Base-by-base conservation (phyloP, 768 basidiomycete species). In the Trametes maxima region DNA sequence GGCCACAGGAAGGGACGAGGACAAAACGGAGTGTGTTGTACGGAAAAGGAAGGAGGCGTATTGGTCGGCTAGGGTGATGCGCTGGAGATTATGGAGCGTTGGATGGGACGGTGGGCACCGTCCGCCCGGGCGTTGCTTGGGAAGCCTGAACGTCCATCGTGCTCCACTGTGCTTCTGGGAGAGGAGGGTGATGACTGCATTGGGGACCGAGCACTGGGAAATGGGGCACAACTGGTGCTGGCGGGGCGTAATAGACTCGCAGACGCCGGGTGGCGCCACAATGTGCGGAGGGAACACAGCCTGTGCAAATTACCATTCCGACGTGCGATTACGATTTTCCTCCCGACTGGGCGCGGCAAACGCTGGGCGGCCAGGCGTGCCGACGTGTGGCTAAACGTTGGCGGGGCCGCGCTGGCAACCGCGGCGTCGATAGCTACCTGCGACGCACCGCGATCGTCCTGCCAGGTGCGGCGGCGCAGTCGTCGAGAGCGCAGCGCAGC, bases 111-210 rank as follows among this genome's bases (percentile, higher is more conserved):
- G 52, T 40, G 45, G 47, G 51, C 44, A 37, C 4, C 39, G 39
- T 40, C 39, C 28, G 28, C 28, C 28, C 50, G 57, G 51, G 43
- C 45, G 37, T 24, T 42, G 40, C 39, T 45, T 45, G 59, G 48
- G 48, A 48, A 59, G 39, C 35, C 28, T 36, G 45, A 62, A 62
- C 48, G 54, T 56, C 36, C 36, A 54, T 49, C 25, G 47, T 24
- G 54, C 54, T 54, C 48, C 60, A 61, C 54, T 8, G 28, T 3
- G 24, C 45, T 35, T 40, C 52, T 48, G n/a, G 39, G 21, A 24
- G n/a, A 46, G n/a, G 46, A 43, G 51, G 59, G 57, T 28, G 57
- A 58, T 58, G 46, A 60, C 52, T 49, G 46, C 45, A 54, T 50
- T 21, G 44, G 21, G 36, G 24, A 25, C 24, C 17, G 56, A 35